These are phyloP conservation scores for Globisporangium middletonii DNA, from an alignment of 352 stramenopile genomes.

Conservation along the genomic window DNA sequence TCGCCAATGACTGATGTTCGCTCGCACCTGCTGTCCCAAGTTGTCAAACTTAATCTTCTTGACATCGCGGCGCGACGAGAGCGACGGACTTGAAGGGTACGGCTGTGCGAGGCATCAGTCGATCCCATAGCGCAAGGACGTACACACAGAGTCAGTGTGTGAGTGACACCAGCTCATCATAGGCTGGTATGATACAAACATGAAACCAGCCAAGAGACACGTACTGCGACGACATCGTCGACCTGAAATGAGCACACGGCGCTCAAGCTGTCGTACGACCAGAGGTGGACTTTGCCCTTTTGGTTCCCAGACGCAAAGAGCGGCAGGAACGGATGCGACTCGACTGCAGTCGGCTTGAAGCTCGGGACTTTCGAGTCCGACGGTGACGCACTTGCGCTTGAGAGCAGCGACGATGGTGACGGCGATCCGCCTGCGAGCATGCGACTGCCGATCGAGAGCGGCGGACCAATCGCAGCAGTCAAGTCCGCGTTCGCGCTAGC, in stretches of 20 bases:
- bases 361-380: conserved; percentile 46
- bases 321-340: conserved; percentile 71
- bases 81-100: conserved; percentile 53
- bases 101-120: conserved; percentile 20
- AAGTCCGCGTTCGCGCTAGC: conserved; percentile 1
- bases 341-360: conserved; percentile 72
- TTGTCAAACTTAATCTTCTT: conserved; percentile 80
- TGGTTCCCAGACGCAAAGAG: conserved; percentile 79
- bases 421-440: conserved; percentile 14
- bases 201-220: conserved; percentile 2
- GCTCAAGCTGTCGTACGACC: conserved; percentile 80
- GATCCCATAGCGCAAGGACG: neutral
- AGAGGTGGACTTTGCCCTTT: conserved; percentile 77
- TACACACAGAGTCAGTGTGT: neutral
- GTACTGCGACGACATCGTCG: conserved; percentile 55
- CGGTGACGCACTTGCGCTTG: conserved; percentile 7
- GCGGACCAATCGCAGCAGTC: conserved; percentile 8
- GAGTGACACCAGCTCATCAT: neutral
- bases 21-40: conserved; percentile 62
- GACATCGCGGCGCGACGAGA: conserved; percentile 49
- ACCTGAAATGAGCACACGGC: conserved; percentile 60
- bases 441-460: conserved; percentile 18
- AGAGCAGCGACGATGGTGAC: conserved; percentile 14
- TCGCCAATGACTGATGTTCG: neutral
- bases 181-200: neutral